These are phyloP conservation scores for Yamadazyma membranifaciens DNA, from an alignment of 1,139 yeast species.

Conservation along the genomic window DNA sequence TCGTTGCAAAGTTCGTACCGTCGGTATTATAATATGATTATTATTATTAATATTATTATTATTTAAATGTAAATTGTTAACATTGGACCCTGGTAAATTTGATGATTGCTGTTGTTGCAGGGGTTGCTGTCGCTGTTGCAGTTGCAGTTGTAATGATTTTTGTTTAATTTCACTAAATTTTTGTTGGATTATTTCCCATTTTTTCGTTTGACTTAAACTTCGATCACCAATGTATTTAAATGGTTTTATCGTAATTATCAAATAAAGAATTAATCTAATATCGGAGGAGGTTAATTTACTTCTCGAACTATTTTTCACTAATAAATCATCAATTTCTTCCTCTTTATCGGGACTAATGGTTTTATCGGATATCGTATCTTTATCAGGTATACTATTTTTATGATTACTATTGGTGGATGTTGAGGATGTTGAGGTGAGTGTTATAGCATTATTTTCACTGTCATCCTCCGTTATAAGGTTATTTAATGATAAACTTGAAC, in stretches of 20 bases:
- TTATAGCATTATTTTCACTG: too few relatives aligned
- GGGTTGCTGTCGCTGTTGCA: too few relatives aligned
- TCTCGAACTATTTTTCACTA: slow-evolving; percentile 14
- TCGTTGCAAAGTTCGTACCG: slow-evolving; percentile 37
- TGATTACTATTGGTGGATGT: too few relatives aligned
- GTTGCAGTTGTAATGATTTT: neutral
- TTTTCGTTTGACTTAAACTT: slow-evolving; percentile 30
- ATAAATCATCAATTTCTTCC: slow-evolving; percentile 3
- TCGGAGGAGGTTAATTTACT: slow-evolving; percentile 30
- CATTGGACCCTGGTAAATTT: too few relatives aligned
- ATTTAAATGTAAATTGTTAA: neutral
- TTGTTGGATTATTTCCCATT: slow-evolving; percentile 36
- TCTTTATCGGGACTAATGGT: neutral
- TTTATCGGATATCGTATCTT: neutral
- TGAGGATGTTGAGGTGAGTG: too few relatives aligned
- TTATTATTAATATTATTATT: neutral
- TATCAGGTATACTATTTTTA: neutral
- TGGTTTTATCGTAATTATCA: slow-evolving; percentile 33
- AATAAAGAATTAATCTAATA: slow-evolving; percentile 28
- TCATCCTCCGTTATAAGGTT: too few relatives aligned
- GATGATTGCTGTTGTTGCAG: too few relatives aligned
- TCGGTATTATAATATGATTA: slow-evolving; percentile 24
- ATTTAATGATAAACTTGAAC: too few relatives aligned
- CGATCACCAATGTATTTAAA: slow-evolving; percentile 40
- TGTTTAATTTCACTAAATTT: slow-evolving; percentile 23